These are phyloP conservation scores for Hevea brasiliensis DNA, from an alignment of 345 rosid genomes.

Conservation along the genomic window DNA sequence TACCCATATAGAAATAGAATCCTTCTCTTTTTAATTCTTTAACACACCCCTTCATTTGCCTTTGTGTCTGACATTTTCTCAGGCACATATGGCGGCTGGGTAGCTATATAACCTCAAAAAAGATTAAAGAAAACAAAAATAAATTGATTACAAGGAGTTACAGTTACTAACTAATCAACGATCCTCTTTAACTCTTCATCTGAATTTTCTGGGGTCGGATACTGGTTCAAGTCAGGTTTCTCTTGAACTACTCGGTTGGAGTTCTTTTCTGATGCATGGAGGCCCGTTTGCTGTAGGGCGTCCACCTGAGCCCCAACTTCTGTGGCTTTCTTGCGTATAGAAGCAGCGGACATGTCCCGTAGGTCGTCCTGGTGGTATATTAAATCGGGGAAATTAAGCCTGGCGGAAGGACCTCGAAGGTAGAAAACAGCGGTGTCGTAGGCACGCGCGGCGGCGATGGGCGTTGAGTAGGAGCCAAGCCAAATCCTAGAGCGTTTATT, in stretches of 20 bases:
- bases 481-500: constrained; percentile 50
- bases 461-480: constrained; percentile 51
- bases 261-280: constrained; percentile 1
- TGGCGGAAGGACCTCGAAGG: constrained; percentile 50
- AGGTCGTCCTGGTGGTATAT: constrained; percentile 21
- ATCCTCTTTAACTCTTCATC: constrained; percentile 18
- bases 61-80: not conserved
- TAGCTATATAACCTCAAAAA: too few species aligned
- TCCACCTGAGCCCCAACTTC: constrained; percentile 51
- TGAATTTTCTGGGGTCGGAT: constrained; percentile 33
- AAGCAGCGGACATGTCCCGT: constrained; percentile 35
- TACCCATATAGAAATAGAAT: too few species aligned
- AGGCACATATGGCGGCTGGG: not conserved
- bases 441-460: constrained; percentile 51
- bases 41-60: not conserved
- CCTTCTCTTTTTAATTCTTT: not conserved
- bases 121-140: not conserved
- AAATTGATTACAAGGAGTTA: not conserved
- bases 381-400: constrained; percentile 52
- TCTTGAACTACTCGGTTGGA: not conserved
- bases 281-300: constrained; percentile 28
- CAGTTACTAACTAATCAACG: not conserved
- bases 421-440: constrained; percentile 54
- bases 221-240: constrained; percentile 49
- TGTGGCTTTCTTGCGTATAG: constrained; percentile 43